Evolutionary conservation across 495 filamentous ascomycete genomes (phyloP).

Genomic region (Penicillium roqueforti): DNA sequence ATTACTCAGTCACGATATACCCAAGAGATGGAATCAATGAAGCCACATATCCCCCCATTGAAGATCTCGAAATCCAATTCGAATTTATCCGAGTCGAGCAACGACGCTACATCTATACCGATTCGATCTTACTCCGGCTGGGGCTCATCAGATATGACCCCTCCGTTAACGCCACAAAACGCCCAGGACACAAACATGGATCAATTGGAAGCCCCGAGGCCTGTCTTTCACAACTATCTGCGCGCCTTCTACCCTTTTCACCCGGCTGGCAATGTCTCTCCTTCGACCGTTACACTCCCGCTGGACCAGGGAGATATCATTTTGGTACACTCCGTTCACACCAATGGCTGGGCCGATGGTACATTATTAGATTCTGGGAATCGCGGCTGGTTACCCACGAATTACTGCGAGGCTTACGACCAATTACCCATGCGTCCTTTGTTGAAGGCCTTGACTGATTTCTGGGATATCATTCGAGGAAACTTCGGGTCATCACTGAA

Average conservation of each 20-base stretch:
- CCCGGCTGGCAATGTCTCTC: conserved; percentile 64
- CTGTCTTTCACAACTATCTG: conserved; percentile 88
- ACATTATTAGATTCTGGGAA: conserved; percentile 85
- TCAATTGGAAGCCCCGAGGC: conserved; percentile 44
- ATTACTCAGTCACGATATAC: conserved; percentile 6
- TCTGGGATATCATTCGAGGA: conserved; percentile 86
- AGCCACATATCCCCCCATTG: conserved; percentile 64
- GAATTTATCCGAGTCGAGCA: conserved; percentile 40
- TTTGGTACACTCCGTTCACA: conserved; percentile 93
- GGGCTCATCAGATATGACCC: conserved; percentile 56
- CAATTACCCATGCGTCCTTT: conserved; percentile 78
- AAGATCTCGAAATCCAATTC: conserved; percentile 62
- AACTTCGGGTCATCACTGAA: conserved; percentile 59
- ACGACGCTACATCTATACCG: conserved; percentile 14
- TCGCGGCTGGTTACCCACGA: conserved; percentile 95
- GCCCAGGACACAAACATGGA: conserved; percentile 51
- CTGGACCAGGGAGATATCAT: conserved; percentile 89
- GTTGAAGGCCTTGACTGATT: conserved; percentile 79
- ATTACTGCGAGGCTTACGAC: conserved; percentile 95
- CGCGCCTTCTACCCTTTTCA: conserved; percentile 96
- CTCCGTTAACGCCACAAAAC: conserved; percentile 66
- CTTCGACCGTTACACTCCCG: conserved; percentile 78
- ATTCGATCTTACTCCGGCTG: conserved; percentile 29
- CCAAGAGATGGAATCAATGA: conserved; percentile 39
- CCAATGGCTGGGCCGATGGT: conserved; percentile 98